Evolutionary conservation across 192 early-diverging fungal genomes (phyloP).

Genomic region (Backusella luteola): DNA sequence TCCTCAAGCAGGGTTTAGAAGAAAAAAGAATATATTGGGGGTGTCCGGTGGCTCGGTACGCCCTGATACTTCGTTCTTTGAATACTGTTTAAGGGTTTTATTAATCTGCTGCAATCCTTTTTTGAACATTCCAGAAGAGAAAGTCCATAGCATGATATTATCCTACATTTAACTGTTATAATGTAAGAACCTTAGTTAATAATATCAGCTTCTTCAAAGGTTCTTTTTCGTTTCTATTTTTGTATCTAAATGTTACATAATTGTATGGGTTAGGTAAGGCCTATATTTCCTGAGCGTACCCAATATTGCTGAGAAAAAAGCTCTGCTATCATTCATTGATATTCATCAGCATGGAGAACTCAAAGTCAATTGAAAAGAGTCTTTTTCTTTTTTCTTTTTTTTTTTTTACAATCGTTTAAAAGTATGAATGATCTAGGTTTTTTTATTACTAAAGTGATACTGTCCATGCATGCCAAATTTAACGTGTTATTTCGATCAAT

Average conservation of each 20-base stretch:
- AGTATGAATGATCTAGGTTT: too few relatives aligned
- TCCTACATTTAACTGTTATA: too few relatives aligned
- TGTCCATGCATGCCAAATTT: not conserved
- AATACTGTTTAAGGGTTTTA: not conserved
- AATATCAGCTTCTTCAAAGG: too few relatives aligned
- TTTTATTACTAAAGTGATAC: not conserved
- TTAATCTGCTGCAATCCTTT: not conserved
- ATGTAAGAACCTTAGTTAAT: too few relatives aligned
- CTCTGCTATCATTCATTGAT: too few relatives aligned
- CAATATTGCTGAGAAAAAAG: not conserved
- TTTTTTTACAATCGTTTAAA: not conserved
- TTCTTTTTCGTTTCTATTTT: not conserved
- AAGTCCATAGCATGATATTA: too few relatives aligned
- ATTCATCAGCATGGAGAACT: not conserved
- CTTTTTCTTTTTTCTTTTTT: not conserved
- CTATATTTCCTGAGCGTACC: not conserved
- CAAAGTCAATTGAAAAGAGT: not conserved
- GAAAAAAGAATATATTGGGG: not conserved
- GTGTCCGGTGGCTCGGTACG: not conserved
- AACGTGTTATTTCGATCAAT: not conserved
- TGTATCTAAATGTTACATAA: not conserved
- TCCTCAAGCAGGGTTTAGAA: not conserved
- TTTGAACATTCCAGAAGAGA: not conserved
- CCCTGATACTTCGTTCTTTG: not conserved
- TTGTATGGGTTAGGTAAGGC: not conserved